Conservation (phyloP, 805 yeast genomes). For the Cyberlindnera nakhonratchasimensis region DNA sequence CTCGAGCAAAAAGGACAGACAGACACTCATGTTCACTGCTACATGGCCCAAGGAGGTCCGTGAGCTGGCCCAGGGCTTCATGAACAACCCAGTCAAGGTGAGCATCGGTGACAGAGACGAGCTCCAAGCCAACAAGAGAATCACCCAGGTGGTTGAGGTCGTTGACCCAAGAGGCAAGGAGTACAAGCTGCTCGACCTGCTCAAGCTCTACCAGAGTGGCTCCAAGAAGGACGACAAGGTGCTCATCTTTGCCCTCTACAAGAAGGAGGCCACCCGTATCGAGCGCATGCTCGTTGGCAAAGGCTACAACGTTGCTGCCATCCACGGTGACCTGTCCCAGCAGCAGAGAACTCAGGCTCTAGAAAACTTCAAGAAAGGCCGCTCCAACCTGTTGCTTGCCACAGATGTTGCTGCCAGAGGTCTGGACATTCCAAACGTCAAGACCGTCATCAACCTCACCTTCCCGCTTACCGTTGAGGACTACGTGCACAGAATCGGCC, state of each 20-base stretch:
- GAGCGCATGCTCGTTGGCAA: constrained; percentile 70
- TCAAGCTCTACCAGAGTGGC: constrained; percentile 72
- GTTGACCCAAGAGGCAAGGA: constrained; percentile 80
- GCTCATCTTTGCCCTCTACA: constrained; percentile 88
- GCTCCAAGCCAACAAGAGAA: constrained; percentile 89
- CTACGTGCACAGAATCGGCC: constrained; percentile 95
- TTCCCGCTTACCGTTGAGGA: constrained; percentile 97
- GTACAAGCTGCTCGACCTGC: constrained; percentile 57
- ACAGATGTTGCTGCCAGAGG: constrained; percentile 99
- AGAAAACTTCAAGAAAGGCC: constrained; percentile 79
- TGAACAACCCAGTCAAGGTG: constrained; percentile 83
- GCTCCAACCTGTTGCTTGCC: constrained; percentile 74
- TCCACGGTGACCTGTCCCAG: constrained; percentile 94
- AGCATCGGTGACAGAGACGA: constrained; percentile 95
- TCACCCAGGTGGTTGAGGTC: constrained; percentile 91
- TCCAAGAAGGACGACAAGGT: constrained; percentile 71
- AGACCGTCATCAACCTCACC: constrained; percentile 89
- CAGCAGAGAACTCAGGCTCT: constrained; percentile 88
- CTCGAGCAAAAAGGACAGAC: constrained; percentile 55
- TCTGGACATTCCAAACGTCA: constrained; percentile 94
- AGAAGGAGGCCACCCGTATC: constrained; percentile 92
- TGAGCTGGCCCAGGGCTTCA: constrained; percentile 80
- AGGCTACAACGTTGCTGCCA: constrained; percentile 83
- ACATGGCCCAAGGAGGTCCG: constrained; percentile 99
- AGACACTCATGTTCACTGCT: constrained; percentile 98